A percentile compares a stretch with the other conserved stretches of the same genome.
phyloP scores from a whole-genome alignment of 2,329 filamentous ascomycete species.

The Venturia effusa region DNA sequence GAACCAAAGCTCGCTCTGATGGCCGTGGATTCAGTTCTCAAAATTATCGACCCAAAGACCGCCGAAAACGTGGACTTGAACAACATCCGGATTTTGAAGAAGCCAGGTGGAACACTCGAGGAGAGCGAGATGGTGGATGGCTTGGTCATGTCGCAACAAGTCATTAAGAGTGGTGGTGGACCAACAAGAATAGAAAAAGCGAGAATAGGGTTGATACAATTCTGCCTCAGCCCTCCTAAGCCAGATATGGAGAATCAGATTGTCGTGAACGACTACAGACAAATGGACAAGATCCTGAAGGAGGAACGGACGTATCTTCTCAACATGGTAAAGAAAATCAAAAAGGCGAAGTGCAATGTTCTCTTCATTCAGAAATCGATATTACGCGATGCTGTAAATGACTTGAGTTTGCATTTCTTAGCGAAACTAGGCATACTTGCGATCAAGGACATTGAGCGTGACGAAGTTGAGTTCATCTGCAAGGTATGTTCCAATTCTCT shows the following conservation, averaged over 20 bases:
- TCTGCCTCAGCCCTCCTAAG: constrained; percentile 96
- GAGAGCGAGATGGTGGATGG: constrained; percentile 97
- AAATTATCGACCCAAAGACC: constrained; percentile 90
- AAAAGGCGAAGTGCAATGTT: constrained; percentile 99
- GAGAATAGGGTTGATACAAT: constrained; percentile 91
- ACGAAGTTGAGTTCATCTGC: constrained; percentile 99
- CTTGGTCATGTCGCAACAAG: constrained; percentile 80
- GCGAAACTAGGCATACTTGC: constrained; percentile 93
- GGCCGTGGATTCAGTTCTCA: constrained; percentile 92
- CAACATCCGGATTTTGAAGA: constrained; percentile 96
- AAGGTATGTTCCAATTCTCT: constrained; percentile 39
- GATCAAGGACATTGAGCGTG: constrained; percentile 95
- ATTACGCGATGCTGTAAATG: constrained; percentile 92
- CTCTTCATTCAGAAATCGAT: constrained; percentile 98
- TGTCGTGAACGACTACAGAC: constrained; percentile 96
- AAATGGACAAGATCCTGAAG: constrained; percentile 99
- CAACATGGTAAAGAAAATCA: constrained; percentile 99
- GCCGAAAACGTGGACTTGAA: constrained; percentile 94
- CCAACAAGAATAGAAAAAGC: constrained; percentile 95
- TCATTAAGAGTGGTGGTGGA: constrained; percentile 87
- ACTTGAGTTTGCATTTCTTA: constrained; percentile 92
- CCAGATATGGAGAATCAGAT: constrained; percentile 99
- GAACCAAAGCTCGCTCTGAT: constrained; percentile 96
- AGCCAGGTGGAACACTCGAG: constrained; percentile 94
- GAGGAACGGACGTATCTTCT: constrained; percentile 96